phyloP scores from a whole-genome alignment of 2,329 filamentous ascomycete genomes.

The Alternaria triticina region DNA sequence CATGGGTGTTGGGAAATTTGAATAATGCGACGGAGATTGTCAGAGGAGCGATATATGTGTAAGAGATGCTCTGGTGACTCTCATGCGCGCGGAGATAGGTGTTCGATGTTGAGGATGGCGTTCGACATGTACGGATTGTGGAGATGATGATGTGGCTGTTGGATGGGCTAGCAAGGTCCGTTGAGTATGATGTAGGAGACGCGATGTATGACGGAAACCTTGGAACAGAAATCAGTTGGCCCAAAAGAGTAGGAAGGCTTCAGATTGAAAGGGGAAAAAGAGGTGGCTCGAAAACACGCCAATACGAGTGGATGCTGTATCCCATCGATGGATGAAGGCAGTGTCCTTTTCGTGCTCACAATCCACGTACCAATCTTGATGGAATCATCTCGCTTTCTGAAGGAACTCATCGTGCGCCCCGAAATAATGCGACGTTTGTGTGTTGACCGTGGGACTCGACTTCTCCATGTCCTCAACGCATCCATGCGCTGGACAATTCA shows the following conservation, averaged over 20 bases:
- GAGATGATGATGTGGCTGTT: neutral
- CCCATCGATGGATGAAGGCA: neutral
- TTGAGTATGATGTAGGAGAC: neutral
- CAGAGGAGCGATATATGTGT: neutral
- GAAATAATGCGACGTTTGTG: neutral
- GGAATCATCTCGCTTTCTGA: neutral
- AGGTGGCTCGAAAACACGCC: neutral
- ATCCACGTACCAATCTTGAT: neutral
- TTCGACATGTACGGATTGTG: neutral
- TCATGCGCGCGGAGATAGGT: neutral
- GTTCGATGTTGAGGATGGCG: neutral
- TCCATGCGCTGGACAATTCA: neutral
- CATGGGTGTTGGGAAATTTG: neutral
- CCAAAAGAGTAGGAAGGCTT: neutral
- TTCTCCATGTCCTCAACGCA: neutral
- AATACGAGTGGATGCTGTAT: neutral
- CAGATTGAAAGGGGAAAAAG: neutral
- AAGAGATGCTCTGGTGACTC: neutral
- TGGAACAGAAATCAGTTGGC: neutral
- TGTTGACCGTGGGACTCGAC: neutral
- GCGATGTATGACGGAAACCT: neutral
- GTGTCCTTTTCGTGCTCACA: neutral
- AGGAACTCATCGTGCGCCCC: neutral
- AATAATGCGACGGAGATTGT: neutral
- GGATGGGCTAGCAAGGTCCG: neutral